Percentiles rank a stretch among this genome's conserved stretches.
These are phyloP conservation scores for Suillus subaureus DNA, from an alignment of 768 basidiomycete genomes.

Conservation along the genomic window DNA sequence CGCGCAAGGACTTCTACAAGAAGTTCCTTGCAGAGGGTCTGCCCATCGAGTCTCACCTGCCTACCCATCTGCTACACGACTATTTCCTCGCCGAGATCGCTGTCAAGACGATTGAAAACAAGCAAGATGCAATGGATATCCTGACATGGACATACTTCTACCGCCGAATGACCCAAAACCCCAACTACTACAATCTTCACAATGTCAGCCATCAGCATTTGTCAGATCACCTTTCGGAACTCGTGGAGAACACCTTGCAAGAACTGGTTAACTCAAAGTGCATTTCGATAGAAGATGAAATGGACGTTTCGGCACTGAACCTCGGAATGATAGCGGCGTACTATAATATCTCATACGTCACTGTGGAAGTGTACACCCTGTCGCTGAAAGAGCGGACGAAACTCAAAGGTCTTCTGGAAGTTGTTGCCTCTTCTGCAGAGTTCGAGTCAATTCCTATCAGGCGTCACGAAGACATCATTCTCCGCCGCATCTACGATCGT, in stretches of 20 bases:
- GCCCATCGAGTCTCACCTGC: slow-evolving; percentile 93
- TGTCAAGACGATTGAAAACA: slow-evolving; percentile 98
- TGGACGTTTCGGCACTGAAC: slow-evolving; percentile 90
- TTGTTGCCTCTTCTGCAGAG: slow-evolving; percentile 95
- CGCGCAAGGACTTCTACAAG: slow-evolving; percentile 98
- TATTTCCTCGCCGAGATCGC: slow-evolving; percentile 99
- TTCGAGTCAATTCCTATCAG: slow-evolving; percentile 96
- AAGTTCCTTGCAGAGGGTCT: slow-evolving; percentile 98
- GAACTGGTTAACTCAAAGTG: slow-evolving; percentile 96
- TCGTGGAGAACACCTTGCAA: slow-evolving; percentile 90
- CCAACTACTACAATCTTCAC: slow-evolving; percentile 92
- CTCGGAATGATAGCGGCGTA: slow-evolving; percentile 98
- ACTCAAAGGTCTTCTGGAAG: slow-evolving; percentile 94
- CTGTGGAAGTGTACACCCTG: slow-evolving; percentile 94
- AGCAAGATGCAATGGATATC: slow-evolving; percentile 98
- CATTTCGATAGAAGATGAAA: slow-evolving; percentile 92
- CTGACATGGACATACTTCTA: slow-evolving; percentile 99
- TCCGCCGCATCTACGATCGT: slow-evolving; percentile 92
- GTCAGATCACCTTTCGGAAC: slow-evolving; percentile 93
- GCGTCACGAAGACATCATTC: slow-evolving; percentile 83
- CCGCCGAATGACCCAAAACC: slow-evolving; percentile 95
- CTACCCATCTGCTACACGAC: slow-evolving; percentile 89
- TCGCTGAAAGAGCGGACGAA: slow-evolving; percentile 97
- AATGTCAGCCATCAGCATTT: slow-evolving; percentile 95
- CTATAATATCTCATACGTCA: slow-evolving; percentile 94